Evolutionary conservation across 805 yeast genomes (phyloP), one percentile per base, ranked within the genome.

Genomic region (Candida mattraensis): DNA sequence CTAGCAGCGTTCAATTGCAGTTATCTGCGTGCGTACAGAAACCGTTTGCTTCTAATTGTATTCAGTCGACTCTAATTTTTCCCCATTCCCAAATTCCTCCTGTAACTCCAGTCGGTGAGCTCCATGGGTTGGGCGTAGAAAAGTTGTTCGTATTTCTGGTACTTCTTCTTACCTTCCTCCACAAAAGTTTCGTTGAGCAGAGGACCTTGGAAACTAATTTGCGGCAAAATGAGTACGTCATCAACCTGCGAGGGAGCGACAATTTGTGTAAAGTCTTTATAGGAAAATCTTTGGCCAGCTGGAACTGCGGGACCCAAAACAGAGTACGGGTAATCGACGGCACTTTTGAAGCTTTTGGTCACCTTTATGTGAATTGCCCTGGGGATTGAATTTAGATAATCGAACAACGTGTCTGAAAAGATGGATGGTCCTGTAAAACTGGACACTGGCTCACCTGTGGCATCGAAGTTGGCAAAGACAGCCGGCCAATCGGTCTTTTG

Each of bases 61-160:
- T n/a, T n/a, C n/a, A n/a, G n/a, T n/a, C n/a, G n/a, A n/a, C n/a
- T n/a, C n/a, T n/a, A n/a, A n/a, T n/a, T n/a, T n/a, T n/a, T n/a
- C n/a, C n/a, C 17, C 9, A 34, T 18, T 12, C 47, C 47, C 16
- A 39, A n/a, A 19, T 44, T 44, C 7, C 33, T 16, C 22, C 17
- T 40, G 41, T 37, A 40, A n/a, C 48, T 37, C 45, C 46, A 48
- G 13, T 34, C 32, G 7, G 42, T 37, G 16, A 40, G 27, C 1
- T 36, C 42, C 11, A 21, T 6, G 1, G 46, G 35, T 64, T 67
- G 14, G 61, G 67, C 37, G 28, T 58, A 43, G 38, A 35, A 38
- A 31, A 37, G 30, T 15, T 32, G 15, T 16, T 37, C 35, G 32
- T 40, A 40, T 5, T 11, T 18, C 8, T 16, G 19, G 21, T 38